phyloP scores from a whole-genome alignment of 73 alveolate genomes.

The Paramecium caudatum region DNA sequence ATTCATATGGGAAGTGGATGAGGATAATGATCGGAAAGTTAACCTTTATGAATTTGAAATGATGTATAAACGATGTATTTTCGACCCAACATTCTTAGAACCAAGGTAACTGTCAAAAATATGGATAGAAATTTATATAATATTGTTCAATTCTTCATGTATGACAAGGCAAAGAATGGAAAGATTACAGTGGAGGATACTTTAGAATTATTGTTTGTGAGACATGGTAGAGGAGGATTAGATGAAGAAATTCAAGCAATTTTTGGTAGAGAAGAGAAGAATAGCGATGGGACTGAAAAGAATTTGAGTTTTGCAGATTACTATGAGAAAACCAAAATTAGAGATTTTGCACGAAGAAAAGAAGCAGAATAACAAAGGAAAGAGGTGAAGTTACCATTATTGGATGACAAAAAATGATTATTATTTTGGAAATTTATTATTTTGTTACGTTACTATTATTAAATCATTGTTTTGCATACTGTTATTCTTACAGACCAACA shows the following conservation, averaged over 20 bases:
- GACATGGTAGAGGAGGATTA: slow-evolving; percentile 88
- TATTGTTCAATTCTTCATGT: slow-evolving; percentile 95
- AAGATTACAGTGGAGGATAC: slow-evolving; percentile 96
- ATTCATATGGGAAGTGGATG: slow-evolving; percentile 93
- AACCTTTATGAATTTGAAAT: slow-evolving; percentile 90
- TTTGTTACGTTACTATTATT: too few relatives aligned
- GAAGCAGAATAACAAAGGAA: slow-evolving; percentile 38
- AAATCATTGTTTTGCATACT: too few relatives aligned
- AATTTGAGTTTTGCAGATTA: slow-evolving; percentile 82
- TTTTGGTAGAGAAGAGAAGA: slow-evolving; percentile 85
- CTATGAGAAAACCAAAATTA: slow-evolving; percentile 82
- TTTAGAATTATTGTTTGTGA: slow-evolving; percentile 92
- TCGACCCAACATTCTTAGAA: slow-evolving; percentile 94
- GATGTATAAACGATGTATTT: slow-evolving; percentile 96
- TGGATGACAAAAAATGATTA: slow-evolving; percentile 54
- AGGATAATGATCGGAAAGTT: slow-evolving; percentile 92
- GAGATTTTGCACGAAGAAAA: slow-evolving; percentile 79
- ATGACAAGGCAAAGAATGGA: slow-evolving; percentile 94
- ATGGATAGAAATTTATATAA: slow-evolving; percentile 86
- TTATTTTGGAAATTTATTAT: background rate
- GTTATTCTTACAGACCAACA: too few relatives aligned
- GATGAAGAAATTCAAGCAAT: slow-evolving; percentile 87
- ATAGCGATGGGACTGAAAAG: slow-evolving; percentile 81
- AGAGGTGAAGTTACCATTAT: slow-evolving; percentile 35
- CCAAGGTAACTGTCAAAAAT: slow-evolving; percentile 75